Conservation (phyloP, 768 basidiomycete genomes). For the Cyathus striatus region DNA sequence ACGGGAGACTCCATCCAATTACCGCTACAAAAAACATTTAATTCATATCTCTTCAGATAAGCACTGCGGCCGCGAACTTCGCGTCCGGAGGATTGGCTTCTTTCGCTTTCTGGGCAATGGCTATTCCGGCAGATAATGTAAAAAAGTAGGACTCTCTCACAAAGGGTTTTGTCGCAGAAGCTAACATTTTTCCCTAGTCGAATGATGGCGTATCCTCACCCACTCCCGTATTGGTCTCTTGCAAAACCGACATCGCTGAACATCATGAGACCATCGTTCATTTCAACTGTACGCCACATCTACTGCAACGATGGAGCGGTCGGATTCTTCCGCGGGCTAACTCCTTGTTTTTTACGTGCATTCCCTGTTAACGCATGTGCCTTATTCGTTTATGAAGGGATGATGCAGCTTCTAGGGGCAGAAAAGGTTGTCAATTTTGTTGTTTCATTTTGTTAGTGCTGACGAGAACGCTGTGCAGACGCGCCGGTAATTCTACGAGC, state of each 20-base stretch:
- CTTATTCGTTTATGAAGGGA: slow-evolving; percentile 73
- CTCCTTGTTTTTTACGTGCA: slow-evolving; percentile 63
- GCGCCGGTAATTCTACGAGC: slow-evolving; percentile 29
- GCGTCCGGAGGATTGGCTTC: slow-evolving; percentile 59
- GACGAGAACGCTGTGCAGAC: slow-evolving; percentile 28
- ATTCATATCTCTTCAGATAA: slow-evolving; percentile 36
- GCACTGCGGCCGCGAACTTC: slow-evolving; percentile 57
- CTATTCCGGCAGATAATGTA: slow-evolving; percentile 74
- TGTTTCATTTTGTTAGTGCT: slow-evolving; percentile 4
- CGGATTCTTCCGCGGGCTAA: slow-evolving; percentile 64
- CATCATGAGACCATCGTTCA: slow-evolving; percentile 39
- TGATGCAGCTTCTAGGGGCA: slow-evolving; percentile 60
- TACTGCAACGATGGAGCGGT: slow-evolving; percentile 43
- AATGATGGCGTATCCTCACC: slow-evolving; percentile 58
- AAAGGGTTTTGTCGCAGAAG: too few species aligned
- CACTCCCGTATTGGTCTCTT: slow-evolving; percentile 32
- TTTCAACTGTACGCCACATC: slow-evolving; percentile 46
- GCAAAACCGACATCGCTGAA: slow-evolving; percentile 13
- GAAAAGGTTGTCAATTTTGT: slow-evolving; percentile 44
- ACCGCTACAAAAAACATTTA: slow-evolving; percentile 1
- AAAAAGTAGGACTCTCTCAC: slow-evolving; percentile 74
- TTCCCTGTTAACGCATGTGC: slow-evolving; percentile 80
- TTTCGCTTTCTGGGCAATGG: slow-evolving; percentile 64
- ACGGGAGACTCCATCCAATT: slow-evolving; percentile 3
- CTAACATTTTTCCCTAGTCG: slow-evolving; percentile 42